Evolutionary conservation across 1,284 basidiomycete genomes (phyloP).

Genomic region (Papiliotrema nemorosa): DNA sequence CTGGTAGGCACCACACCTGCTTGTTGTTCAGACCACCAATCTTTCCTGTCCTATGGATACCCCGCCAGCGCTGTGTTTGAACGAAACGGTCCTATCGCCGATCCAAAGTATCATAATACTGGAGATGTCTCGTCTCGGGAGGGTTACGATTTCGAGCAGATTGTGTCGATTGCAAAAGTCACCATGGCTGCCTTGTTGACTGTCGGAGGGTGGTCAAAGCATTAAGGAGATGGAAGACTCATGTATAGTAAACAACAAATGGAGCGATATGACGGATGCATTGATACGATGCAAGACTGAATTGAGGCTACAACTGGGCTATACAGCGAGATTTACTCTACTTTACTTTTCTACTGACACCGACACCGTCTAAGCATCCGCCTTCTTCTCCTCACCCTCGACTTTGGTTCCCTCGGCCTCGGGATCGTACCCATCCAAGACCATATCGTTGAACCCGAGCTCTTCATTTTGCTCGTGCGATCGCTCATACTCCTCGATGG

Average conservation of each 20-base stretch:
- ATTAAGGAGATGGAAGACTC: neutral
- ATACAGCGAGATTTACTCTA: neutral
- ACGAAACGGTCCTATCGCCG: constrained; percentile 72
- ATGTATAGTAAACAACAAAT: too few relatives aligned
- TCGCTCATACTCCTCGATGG: constrained; percentile 75
- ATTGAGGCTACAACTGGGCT: too few relatives aligned
- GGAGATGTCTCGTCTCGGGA: constrained; percentile 71
- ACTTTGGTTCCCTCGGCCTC: constrained; percentile 23
- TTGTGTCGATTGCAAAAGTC: constrained; percentile 76
- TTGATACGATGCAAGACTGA: too few relatives aligned
- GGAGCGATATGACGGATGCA: too few relatives aligned
- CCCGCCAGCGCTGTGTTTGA: constrained; percentile 67
- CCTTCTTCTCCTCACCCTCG: neutral
- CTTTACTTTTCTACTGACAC: neutral
- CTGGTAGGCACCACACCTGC: constrained; percentile 68
- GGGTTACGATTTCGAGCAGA: constrained; percentile 75
- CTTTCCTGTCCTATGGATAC: constrained; percentile 75
- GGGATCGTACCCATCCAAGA: constrained; percentile 76
- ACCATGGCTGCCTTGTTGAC: constrained; percentile 52
- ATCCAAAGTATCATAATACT: constrained; percentile 64
- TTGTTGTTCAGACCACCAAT: constrained; percentile 81
- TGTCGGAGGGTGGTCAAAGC: constrained; percentile 35
- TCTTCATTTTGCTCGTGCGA: constrained; percentile 92
- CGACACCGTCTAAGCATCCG: neutral
- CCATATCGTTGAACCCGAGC: constrained; percentile 93